Conservation (phyloP, 768 basidiomycete genomes). For the Trametes meyenii region DNA sequence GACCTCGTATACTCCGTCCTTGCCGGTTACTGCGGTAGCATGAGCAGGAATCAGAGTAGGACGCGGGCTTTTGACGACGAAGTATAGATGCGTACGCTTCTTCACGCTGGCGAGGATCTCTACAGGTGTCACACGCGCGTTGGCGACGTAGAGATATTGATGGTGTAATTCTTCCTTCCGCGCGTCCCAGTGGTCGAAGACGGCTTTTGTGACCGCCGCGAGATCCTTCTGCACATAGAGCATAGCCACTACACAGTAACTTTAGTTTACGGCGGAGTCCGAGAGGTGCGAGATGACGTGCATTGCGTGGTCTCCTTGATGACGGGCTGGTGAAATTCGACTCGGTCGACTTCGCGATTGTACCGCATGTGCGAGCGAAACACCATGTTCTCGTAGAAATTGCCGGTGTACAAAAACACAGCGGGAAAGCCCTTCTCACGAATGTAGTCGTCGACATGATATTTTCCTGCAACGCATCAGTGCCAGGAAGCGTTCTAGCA, state of each 20-base stretch:
- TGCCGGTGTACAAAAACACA: conserved; percentile 25
- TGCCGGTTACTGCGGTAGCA: conserved; percentile 21
- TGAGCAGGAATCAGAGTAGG: background rate
- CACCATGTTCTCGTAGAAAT: conserved; percentile 30
- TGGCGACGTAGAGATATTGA: conserved; percentile 23
- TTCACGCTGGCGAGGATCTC: conserved; percentile 24
- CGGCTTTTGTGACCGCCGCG: conserved; percentile 19
- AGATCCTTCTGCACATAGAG: conserved; percentile 28
- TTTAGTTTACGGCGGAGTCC: background rate
- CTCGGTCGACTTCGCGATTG: conserved; percentile 18
- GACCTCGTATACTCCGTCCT: conserved; percentile 16
- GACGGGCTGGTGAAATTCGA: conserved; percentile 26
- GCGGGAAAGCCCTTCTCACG: conserved; percentile 19
- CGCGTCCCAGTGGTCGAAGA: conserved; percentile 25
- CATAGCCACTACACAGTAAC: conserved; percentile 20
- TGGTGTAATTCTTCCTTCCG: conserved; percentile 21
- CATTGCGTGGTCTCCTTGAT: conserved; percentile 23
- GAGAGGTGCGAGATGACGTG: background rate
- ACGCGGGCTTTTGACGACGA: background rate
- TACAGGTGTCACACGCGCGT: conserved; percentile 22
- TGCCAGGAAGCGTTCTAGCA: background rate
- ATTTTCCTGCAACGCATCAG: conserved; percentile 12
- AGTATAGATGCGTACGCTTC: conserved; percentile 6
- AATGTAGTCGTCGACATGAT: conserved; percentile 28
- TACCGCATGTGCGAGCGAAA: conserved; percentile 24